Evolutionary conservation across 164 flowering plant genomes (phyloP).

Genomic region (Dillenia turbinata): DNA sequence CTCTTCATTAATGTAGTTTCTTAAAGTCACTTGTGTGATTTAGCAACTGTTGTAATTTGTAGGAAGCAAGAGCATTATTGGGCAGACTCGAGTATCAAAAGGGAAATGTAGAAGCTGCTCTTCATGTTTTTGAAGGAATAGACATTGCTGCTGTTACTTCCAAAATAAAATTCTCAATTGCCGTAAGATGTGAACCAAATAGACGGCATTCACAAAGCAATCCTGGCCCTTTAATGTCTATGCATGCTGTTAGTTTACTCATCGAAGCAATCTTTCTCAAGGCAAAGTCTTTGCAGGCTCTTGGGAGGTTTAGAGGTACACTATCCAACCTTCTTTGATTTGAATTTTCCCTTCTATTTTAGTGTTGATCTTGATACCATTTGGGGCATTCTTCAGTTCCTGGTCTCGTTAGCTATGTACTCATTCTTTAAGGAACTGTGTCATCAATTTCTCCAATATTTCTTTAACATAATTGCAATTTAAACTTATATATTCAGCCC

Average conservation of each 20-base stretch:
- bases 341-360: no score
- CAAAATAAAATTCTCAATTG: slow-evolving; percentile 54
- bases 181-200: slow-evolving; percentile 51
- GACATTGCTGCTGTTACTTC: slow-evolving; percentile 69
- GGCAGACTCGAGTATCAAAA: slow-evolving; percentile 90
- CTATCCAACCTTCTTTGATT: background rate
- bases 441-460: no score
- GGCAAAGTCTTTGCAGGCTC: slow-evolving; percentile 67
- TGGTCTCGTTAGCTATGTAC: no score
- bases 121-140: slow-evolving; percentile 91
- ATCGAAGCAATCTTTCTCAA: slow-evolving; percentile 86
- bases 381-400: no score
- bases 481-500: no score
- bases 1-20: no score
- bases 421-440: no score
- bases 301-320: slow-evolving; percentile 73
- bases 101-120: slow-evolving; percentile 85
- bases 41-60: slow-evolving; percentile 8
- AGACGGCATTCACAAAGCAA: slow-evolving; percentile 56
- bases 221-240: slow-evolving; percentile 62
- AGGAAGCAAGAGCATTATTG: slow-evolving; percentile 94
- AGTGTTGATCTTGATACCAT: no score
- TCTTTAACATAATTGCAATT: no score
- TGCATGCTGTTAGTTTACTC: slow-evolving; percentile 80
- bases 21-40: background rate